phyloP scores from a whole-genome alignment of 2,329 filamentous ascomycete species.

The Ophiostoma novo-ulmi region DNA sequence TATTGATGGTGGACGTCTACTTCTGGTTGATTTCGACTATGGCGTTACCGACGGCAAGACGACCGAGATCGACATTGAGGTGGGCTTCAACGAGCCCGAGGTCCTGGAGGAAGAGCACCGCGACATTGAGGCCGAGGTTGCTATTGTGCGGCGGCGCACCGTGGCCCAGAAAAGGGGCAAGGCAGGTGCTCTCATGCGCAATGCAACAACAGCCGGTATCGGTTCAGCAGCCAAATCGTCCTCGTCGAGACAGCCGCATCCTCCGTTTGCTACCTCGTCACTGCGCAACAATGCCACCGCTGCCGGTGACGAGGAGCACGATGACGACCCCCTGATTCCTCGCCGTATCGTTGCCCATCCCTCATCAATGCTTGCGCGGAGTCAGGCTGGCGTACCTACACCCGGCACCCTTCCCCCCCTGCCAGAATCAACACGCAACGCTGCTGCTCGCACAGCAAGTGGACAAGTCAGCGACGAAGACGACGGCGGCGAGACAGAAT shows the following conservation, averaged over 20 bases:
- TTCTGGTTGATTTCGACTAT: slow-evolving; percentile 70
- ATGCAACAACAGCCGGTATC: slow-evolving; percentile 42
- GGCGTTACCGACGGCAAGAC: slow-evolving; percentile 50
- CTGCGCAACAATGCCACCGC: slow-evolving; percentile 17
- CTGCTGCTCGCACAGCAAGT: not conserved
- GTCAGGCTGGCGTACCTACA: slow-evolving; percentile 24
- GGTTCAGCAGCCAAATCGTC: not conserved
- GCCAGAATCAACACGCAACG: slow-evolving; percentile 2
- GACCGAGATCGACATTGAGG: slow-evolving; percentile 62
- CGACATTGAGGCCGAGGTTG: slow-evolving; percentile 72
- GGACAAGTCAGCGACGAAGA: not conserved
- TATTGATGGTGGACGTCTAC: slow-evolving; percentile 70
- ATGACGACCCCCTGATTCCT: slow-evolving; percentile 51
- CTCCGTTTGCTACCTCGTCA: slow-evolving; percentile 3
- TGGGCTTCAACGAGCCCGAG: slow-evolving; percentile 66
- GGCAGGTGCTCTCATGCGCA: slow-evolving; percentile 45
- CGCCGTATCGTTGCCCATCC: slow-evolving; percentile 41
- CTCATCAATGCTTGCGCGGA: not conserved
- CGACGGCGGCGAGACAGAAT: slow-evolving; percentile 41
- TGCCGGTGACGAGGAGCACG: slow-evolving; percentile 20
- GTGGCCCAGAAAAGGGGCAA: slow-evolving; percentile 57
- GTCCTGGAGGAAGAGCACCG: slow-evolving; percentile 66
- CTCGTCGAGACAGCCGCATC: not conserved
- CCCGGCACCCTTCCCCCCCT: slow-evolving; percentile 18
- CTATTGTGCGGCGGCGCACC: slow-evolving; percentile 69